Evolutionary conservation across 1,284 basidiomycete species (phyloP), one percentile per base, ranked within the genome.

Genomic region (Omphalotus olearius): DNA sequence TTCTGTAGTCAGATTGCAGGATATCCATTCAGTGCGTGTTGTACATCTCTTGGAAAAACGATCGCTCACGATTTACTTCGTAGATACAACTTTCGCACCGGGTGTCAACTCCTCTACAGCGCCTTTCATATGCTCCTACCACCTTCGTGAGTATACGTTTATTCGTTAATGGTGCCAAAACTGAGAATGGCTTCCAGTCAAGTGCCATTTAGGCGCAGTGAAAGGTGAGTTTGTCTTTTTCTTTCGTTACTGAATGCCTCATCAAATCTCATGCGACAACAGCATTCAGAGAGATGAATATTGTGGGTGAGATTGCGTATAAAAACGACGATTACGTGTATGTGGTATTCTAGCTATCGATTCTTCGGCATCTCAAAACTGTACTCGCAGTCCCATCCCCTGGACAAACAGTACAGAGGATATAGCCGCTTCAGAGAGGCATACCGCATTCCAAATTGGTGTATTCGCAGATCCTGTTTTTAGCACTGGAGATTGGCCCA

Each of bases 291-390:
- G 64, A 66, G 48, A 68, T 76, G 69, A 68, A 67, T 5, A 76
- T 76, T 18, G 51, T 68, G 46, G 75, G 75, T 5, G 73, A 76
- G 54, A 77, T 77, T 38, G 64, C 73, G 0, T 72, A 73, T 58
- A 77, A 77, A 59, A 77, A 72, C 56, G 72, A 74, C 52, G 72
- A 75, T 55, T 74, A 68, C 49, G 67, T 75, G 75, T 73, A 57
- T 26, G 68, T 62, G 20, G 37, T 20, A 23, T 9, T 39, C 18
- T 37, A 28, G 18, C 18, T 40, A n/a, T 40, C 13, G 25, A 39
- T 18, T 35, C 4, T 28, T 28, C n/a, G 28, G 48, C 44, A 6
- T 11, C 40, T 40, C 6, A 14, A 4, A 45, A 33, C 10, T 41
- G 16, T 13, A 35, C 38, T 23, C 23, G 18, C 51, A 76, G 74